Conservation (phyloP, 208 protist genomes). For the Endotrypanum monterogeii region DNA sequence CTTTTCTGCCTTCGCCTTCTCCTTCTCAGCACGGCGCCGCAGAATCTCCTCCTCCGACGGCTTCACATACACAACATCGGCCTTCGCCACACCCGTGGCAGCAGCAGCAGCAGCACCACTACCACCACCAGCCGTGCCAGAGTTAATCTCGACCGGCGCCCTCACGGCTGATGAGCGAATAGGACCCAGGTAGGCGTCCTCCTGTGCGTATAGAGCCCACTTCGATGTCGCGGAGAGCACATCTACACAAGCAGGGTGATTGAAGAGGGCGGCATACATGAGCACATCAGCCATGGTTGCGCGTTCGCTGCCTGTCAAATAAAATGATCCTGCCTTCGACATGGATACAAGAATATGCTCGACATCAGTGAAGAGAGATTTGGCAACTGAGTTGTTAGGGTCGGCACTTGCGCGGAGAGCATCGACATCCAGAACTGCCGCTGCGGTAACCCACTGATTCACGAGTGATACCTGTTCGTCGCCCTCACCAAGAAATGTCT, state of each 20-base stretch:
- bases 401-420: conserved; percentile 13
- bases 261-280: conserved; percentile 63
- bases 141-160: not conserved
- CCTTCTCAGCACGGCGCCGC: conserved; percentile 77
- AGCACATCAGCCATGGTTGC: conserved; percentile 78
- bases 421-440: conserved; percentile 35
- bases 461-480: conserved; percentile 36
- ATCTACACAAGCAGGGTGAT: conserved; percentile 35
- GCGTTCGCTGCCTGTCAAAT: conserved; percentile 46
- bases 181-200: conserved; percentile 43
- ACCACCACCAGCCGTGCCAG: not conserved
- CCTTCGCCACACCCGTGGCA: conserved; percentile 4
- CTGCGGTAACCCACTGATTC: conserved; percentile 63
- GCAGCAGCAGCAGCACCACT: too few relatives aligned
- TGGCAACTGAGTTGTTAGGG: conserved; percentile 35
- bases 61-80: conserved; percentile 53
- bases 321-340: conserved; percentile 27
- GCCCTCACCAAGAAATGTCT: conserved; percentile 36
- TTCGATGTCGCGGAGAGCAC: conserved; percentile 34
- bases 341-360: conserved; percentile 39
- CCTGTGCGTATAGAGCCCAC: conserved; percentile 46
- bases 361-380: conserved; percentile 46
- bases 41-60: conserved; percentile 82
- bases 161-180: conserved; percentile 31
- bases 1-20: conserved; percentile 71